Conservation (phyloP, 2,329 filamentous ascomycete genomes). For the Helotiales sp. region DNA sequence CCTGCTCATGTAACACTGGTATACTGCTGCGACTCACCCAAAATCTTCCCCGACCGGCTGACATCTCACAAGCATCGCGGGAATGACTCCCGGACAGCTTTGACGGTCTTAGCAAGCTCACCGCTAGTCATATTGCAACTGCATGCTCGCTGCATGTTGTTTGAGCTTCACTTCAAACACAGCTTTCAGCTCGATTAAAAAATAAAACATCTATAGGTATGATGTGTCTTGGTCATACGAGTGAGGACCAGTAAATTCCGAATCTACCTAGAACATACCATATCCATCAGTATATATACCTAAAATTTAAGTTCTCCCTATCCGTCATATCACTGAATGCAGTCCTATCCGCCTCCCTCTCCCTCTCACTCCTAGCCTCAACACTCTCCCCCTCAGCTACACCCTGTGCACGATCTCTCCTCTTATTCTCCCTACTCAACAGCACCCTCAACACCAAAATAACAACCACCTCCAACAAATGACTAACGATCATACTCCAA, state of each 20-base stretch:
- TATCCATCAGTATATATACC: conserved; percentile 28
- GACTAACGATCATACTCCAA: conserved; percentile 51
- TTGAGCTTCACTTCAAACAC: background rate
- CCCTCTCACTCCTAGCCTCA: conserved; percentile 4
- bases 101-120: background rate
- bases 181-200: background rate
- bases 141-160: background rate
- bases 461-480: conserved; percentile 44
- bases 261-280: background rate
- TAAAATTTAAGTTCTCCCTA: conserved; percentile 35
- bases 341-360: conserved; percentile 19
- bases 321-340: conserved; percentile 36
- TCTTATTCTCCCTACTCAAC: conserved; percentile 45
- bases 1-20: no score
- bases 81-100: background rate
- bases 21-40: no score
- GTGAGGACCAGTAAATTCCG: no score
- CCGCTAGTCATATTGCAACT: background rate
- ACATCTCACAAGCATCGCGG: background rate
- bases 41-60: background rate
- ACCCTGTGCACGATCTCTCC: conserved; percentile 33
- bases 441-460: conserved; percentile 39
- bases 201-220: no score
- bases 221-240: no score
- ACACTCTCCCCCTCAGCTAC: conserved; percentile 6